Evolutionary conservation across 306 rosid species (phyloP).

Genomic region (Trichosanthes truncata): DNA sequence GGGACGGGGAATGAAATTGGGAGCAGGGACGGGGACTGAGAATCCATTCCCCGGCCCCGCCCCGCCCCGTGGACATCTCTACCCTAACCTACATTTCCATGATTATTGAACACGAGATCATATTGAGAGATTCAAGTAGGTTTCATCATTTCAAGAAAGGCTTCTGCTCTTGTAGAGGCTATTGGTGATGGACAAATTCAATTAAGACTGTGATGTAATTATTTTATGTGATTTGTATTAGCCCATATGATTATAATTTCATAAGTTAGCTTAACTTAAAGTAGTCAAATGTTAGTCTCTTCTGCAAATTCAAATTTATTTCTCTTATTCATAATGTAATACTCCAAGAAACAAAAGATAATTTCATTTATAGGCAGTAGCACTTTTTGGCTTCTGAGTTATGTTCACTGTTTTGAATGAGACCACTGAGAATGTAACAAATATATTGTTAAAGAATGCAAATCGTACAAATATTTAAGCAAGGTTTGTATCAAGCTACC

Average conservation of each 20-base stretch:
- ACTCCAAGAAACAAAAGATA: neutral
- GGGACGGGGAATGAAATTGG: too few relatives aligned
- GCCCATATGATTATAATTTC: neutral
- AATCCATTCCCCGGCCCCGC: too few relatives aligned
- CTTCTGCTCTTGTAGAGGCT: conserved; percentile 68
- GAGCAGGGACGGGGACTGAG: too few relatives aligned
- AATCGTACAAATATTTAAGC: too few relatives aligned
- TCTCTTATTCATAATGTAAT: neutral
- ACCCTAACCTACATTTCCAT: conserved; percentile 63
- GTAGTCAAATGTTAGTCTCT: neutral
- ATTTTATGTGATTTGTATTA: neutral
- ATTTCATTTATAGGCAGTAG: too few relatives aligned
- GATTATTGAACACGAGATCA: conserved; percentile 64
- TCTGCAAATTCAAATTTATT: neutral
- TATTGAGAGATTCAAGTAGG: conserved; percentile 76
- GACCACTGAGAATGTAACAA: too few relatives aligned
- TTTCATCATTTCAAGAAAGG: conserved; percentile 88
- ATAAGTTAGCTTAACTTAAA: neutral
- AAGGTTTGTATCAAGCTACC: too few relatives aligned
- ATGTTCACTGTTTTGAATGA: too few relatives aligned
- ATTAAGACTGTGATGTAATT: neutral
- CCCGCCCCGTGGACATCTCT: too few relatives aligned
- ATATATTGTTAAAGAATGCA: too few relatives aligned
- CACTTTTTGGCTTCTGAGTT: too few relatives aligned
- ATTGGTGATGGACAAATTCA: conserved; percentile 41